Evolutionary conservation across 768 basidiomycete genomes (phyloP), one percentile per base, ranked within the genome.

Genomic region (Xerocomellus chrysenteron): DNA sequence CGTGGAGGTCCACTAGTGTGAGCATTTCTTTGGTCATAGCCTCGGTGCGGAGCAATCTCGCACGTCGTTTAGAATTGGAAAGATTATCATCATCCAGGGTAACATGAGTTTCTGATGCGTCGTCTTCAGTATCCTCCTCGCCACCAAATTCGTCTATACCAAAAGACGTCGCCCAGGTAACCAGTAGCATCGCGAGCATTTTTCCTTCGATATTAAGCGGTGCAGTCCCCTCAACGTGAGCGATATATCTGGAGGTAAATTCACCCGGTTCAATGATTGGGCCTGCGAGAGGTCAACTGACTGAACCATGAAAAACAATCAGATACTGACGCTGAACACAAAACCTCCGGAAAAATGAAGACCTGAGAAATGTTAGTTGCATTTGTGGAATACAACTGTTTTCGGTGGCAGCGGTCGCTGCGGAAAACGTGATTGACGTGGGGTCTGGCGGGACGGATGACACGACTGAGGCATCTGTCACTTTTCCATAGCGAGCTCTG

Each of bases 81-180:
- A 73, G 64, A 42, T 73, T 74, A 45, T 62, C 58, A 10, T 45
- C 54, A 43, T 69, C 73, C 37, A 50, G 55, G 6, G 56, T 14
- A 17, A 63, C 52, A 4, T 63, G 52, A 4, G 58, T 41, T 2
- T 59, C 53, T 12, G 63, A 56, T 12, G 55, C 11, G 30, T 19
- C 19, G 1, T 57, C 52, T 39, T 62, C 57, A 5, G 42, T 4
- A 9, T 67, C 67, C 40, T 76, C 75, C 42, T 87, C 83, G 16
- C 80, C 65, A 37, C 93, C 94, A 42, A 77, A 80, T 63, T 93
- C 90, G 68, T 95, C 83, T 45, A 96, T 75, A 40, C 94, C 95
- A 69, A 92, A 94, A 39, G 91, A 92, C 5, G 86, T 82, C 0
- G 92, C 94, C 93, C 93, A 97, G 21, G 88, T 84, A 43, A 90